Evolutionary conservation across 169 alveolate species (phyloP).

Genomic region (Cryptosporidium felis): DNA sequence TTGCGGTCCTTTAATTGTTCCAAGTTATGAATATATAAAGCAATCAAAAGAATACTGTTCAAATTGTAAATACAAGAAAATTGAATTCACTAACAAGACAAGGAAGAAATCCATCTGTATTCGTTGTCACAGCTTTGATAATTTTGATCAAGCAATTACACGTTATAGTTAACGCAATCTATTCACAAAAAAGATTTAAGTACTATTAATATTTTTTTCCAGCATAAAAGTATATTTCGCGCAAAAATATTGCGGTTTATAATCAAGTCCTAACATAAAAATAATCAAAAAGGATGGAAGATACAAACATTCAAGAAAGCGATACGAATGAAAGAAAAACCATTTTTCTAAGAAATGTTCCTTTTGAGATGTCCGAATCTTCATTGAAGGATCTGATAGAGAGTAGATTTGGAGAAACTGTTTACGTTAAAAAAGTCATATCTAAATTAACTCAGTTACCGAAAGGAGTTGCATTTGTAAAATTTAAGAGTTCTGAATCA

Average conservation of each 20-base stretch:
- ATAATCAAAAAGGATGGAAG: not conserved
- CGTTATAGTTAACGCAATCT: too few relatives aligned
- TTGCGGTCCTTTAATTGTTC: slow-evolving; percentile 3
- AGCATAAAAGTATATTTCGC: not conserved
- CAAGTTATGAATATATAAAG: not conserved
- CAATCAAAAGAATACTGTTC: not conserved
- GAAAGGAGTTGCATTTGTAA: slow-evolving; percentile 67
- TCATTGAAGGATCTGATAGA: slow-evolving; percentile 18
- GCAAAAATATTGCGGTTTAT: not conserved
- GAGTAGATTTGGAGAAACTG: slow-evolving; percentile 18
- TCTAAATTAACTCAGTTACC: slow-evolving; percentile 38
- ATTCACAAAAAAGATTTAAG: too few relatives aligned
- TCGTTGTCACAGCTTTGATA: not conserved
- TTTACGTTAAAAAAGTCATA: slow-evolving; percentile 28
- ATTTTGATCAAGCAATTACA: not conserved
- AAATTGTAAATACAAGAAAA: not conserved
- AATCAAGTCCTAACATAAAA: not conserved
- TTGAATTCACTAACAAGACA: not conserved
- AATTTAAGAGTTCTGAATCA: slow-evolving; percentile 19
- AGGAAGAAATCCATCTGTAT: not conserved
- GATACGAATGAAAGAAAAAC: slow-evolving; percentile 52
- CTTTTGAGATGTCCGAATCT: slow-evolving; percentile 56
- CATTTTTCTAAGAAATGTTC: slow-evolving; percentile 56
- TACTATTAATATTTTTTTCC: not conserved
- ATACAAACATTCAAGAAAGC: not conserved